Percentiles rank a stretch among this genome's conserved stretches.
Evolutionary conservation across 805 yeast species (phyloP).

Genomic region (Metschnikowia cerradonensis): DNA sequence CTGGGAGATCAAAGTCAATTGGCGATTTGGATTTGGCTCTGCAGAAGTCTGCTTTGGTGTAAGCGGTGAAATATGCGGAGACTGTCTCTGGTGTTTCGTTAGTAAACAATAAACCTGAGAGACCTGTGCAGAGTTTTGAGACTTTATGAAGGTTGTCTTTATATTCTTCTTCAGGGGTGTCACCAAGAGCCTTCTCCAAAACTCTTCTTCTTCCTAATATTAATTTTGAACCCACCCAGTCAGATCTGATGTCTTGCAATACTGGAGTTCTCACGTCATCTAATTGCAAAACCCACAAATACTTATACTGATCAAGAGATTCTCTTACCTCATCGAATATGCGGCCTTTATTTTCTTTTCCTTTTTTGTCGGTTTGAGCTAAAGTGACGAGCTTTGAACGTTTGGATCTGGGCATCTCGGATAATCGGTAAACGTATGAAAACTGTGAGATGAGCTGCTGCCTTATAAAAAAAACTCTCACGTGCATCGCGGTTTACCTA

Average conservation of each 20-base stretch:
- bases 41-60: constrained; percentile 75
- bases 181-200: constrained; percentile 88
- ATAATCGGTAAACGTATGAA: constrained; percentile 1
- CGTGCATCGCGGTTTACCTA: constrained; percentile 6
- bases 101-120: constrained; percentile 85
- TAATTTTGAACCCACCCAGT: constrained; percentile 88
- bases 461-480: constrained; percentile 5
- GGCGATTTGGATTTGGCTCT: constrained; percentile 88
- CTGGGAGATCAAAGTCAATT: constrained; percentile 79
- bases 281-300: constrained; percentile 79
- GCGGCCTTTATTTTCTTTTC: constrained; percentile 85
- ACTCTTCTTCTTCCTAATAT: constrained; percentile 92
- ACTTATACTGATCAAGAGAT: constrained; percentile 70
- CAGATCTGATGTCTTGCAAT: constrained; percentile 84
- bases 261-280: constrained; percentile 96
- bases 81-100: constrained; percentile 87
- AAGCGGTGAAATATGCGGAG: constrained; percentile 77
- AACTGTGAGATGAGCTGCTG: constrained; percentile 11
- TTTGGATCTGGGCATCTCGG: constrained; percentile 87
- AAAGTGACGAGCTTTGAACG: constrained; percentile 94
- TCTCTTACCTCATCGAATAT: constrained; percentile 87
- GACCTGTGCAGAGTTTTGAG: constrained; percentile 62
- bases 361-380: constrained; percentile 95
- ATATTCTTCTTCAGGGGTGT: constrained; percentile 83
- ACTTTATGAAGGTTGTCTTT: constrained; percentile 76